phyloP scores from a whole-genome alignment of 768 basidiomycete genomes.

The Collybia sordida region DNA sequence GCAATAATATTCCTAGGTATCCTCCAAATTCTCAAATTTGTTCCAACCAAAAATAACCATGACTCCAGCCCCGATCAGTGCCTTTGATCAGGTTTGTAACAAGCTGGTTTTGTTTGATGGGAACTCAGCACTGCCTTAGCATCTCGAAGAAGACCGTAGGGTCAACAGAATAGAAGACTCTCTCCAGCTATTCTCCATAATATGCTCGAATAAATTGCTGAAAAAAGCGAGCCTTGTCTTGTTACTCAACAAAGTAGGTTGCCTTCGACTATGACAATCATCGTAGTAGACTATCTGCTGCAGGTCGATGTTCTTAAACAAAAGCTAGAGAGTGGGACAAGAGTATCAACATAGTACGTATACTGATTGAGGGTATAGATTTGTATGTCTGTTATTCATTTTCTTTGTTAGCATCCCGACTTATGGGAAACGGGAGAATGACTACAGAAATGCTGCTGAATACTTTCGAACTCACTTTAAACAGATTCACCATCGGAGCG shows the following conservation, averaged over 20 bases:
- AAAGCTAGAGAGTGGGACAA: slow-evolving; percentile 67
- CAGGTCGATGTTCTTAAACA: slow-evolving; percentile 71
- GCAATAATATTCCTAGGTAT: slow-evolving; percentile 75
- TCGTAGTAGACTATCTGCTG: neutral
- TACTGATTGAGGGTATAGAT: neutral
- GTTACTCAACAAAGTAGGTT: slow-evolving; percentile 72
- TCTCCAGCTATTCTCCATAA: slow-evolving; percentile 67
- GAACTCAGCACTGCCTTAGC: slow-evolving; percentile 35
- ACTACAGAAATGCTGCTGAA: slow-evolving; percentile 73
- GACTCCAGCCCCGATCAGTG: slow-evolving; percentile 68
- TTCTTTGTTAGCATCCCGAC: slow-evolving; percentile 61
- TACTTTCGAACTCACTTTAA: slow-evolving; percentile 86
- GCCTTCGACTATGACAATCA: slow-evolving; percentile 2
- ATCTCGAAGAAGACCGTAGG: slow-evolving; percentile 75
- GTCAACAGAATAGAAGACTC: slow-evolving; percentile 83
- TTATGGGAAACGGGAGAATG: slow-evolving; percentile 72
- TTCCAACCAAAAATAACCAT: neutral
- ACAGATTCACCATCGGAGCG: slow-evolving; percentile 74
- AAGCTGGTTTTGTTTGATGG: too few relatives aligned
- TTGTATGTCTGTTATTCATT: neutral
- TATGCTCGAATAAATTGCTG: slow-evolving; percentile 73
- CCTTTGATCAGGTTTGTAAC: slow-evolving; percentile 73
- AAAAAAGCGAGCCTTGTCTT: slow-evolving; percentile 71
- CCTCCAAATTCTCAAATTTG: slow-evolving; percentile 2
- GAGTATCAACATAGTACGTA: slow-evolving; percentile 76